phyloP scores from a whole-genome alignment of 1,284 basidiomycete species.

The Microstroma glucosiphilum region DNA sequence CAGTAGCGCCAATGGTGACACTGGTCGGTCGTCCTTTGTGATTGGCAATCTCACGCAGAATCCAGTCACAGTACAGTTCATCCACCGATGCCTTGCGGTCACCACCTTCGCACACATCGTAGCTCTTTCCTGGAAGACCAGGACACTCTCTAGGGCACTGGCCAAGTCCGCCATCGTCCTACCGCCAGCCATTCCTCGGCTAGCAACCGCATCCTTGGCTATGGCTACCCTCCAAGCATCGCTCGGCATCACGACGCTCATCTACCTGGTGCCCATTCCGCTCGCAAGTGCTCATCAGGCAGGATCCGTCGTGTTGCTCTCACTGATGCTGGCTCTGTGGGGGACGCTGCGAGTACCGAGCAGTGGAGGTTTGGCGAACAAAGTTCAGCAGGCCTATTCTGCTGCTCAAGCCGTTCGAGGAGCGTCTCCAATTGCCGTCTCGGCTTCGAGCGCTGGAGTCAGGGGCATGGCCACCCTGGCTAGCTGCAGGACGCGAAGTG shows the following conservation, averaged over 20 bases:
- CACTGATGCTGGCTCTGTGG: slow-evolving; percentile 68
- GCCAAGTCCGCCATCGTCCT: slow-evolving; percentile 60
- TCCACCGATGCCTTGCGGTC: slow-evolving; percentile 79
- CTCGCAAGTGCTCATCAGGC: slow-evolving; percentile 91
- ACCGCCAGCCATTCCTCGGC: slow-evolving; percentile 63
- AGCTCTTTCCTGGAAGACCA: slow-evolving; percentile 15
- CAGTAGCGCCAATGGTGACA: slow-evolving; percentile 23
- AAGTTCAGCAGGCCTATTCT: neutral
- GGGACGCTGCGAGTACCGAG: neutral
- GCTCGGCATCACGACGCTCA: slow-evolving; percentile 81
- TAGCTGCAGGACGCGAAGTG: neutral
- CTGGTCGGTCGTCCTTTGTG: slow-evolving; percentile 33
- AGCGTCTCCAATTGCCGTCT: neutral
- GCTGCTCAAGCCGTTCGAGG: neutral
- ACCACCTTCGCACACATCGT: slow-evolving; percentile 27
- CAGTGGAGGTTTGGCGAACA: neutral
- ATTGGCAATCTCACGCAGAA: slow-evolving; percentile 95
- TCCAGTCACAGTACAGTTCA: slow-evolving; percentile 93
- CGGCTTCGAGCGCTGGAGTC: neutral
- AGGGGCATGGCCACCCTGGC: neutral
- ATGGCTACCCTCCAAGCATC: slow-evolving; percentile 81
- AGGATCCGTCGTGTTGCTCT: slow-evolving; percentile 80
- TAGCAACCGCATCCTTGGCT: slow-evolving; percentile 66
- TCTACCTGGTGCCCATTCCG: slow-evolving; percentile 88
- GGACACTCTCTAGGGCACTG: slow-evolving; percentile 58